Evolutionary conservation across 2,329 filamentous ascomycete genomes (phyloP).

Genomic region (Clonostachys rhizophaga): DNA sequence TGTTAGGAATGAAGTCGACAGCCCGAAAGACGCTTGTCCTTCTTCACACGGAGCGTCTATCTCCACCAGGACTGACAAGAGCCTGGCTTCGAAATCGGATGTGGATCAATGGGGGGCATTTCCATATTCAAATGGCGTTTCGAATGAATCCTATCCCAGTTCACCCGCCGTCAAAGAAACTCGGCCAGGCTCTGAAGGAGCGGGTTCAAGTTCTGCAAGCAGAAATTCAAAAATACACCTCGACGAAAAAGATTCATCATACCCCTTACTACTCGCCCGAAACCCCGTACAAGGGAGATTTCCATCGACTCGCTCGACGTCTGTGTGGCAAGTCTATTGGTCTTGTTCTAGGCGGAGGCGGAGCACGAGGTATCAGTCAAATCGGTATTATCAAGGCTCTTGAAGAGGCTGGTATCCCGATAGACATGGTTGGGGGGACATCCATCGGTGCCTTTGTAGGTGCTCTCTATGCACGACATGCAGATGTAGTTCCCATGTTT

Average conservation of each 20-base stretch:
- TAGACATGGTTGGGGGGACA: slow-evolving; percentile 92
- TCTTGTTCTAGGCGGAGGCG: slow-evolving; percentile 88
- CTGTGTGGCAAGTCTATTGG: slow-evolving; percentile 94
- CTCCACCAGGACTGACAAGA: slow-evolving; percentile 75
- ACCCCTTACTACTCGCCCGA: slow-evolving; percentile 87
- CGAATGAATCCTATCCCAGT: slow-evolving; percentile 71
- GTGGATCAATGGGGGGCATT: slow-evolving; percentile 98
- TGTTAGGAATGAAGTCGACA: slow-evolving; percentile 95
- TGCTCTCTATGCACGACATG: slow-evolving; percentile 90
- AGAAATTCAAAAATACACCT: slow-evolving; percentile 97
- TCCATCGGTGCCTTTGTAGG: slow-evolving; percentile 96
- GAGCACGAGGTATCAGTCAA: slow-evolving; percentile 86
- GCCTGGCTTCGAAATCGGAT: slow-evolving; percentile 88
- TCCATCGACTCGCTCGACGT: slow-evolving; percentile 84
- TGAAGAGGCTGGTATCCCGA: slow-evolving; percentile 93
- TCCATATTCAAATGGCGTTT: slow-evolving; percentile 95
- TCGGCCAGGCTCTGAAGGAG: slow-evolving; percentile 84
- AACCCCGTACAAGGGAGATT: slow-evolving; percentile 92
- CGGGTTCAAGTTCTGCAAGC: slow-evolving; percentile 92
- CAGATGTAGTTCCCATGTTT: slow-evolving; percentile 95
- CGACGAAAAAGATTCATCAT: slow-evolving; percentile 74
- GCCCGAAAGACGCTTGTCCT: slow-evolving; percentile 90
- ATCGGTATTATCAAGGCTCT: slow-evolving; percentile 92
- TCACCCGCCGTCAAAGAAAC: slow-evolving; percentile 68
- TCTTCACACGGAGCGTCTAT: slow-evolving; percentile 85